Conservation (phyloP, 1,284 basidiomycete genomes). For the Puccinia coronata region DNA sequence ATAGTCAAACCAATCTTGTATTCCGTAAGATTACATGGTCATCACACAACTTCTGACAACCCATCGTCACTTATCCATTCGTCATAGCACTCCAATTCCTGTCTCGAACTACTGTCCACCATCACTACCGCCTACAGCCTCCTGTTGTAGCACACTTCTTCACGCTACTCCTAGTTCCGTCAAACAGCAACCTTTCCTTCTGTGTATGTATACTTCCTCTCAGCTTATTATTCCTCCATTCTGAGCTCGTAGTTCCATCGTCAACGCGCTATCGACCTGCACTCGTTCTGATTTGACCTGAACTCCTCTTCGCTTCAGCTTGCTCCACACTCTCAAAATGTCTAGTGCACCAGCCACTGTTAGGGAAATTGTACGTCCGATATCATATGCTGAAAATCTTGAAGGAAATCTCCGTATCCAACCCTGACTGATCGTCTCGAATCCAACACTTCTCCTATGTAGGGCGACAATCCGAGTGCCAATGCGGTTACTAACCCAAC, state of each 20-base stretch:
- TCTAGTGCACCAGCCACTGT: constrained; percentile 19
- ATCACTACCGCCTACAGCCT: no score
- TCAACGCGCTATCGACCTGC: not conserved
- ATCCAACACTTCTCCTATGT: no score
- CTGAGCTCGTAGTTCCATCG: not conserved
- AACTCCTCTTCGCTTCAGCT: not conserved
- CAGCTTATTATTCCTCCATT: not conserved
- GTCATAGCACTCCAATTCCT: not conserved
- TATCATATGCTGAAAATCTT: not conserved
- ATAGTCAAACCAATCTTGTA: not conserved
- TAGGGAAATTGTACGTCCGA: constrained; percentile 8
- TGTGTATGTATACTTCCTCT: not conserved
- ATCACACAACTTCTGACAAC: not conserved
- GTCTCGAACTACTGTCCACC: not conserved
- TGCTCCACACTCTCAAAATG: constrained; percentile 12
- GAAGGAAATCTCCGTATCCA: not conserved
- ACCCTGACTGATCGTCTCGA: not conserved
- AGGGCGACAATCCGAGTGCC: constrained; percentile 37
- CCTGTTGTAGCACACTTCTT: not conserved
- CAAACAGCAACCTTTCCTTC: no score
- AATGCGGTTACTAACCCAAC: constrained; percentile 47
- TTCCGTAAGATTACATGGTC: not conserved
- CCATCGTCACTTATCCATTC: not conserved
- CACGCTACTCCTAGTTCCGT: not conserved
- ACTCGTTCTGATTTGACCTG: not conserved